Evolutionary conservation across 2,329 filamentous ascomycete genomes (phyloP).

Genomic region (Fusarium camptoceras): DNA sequence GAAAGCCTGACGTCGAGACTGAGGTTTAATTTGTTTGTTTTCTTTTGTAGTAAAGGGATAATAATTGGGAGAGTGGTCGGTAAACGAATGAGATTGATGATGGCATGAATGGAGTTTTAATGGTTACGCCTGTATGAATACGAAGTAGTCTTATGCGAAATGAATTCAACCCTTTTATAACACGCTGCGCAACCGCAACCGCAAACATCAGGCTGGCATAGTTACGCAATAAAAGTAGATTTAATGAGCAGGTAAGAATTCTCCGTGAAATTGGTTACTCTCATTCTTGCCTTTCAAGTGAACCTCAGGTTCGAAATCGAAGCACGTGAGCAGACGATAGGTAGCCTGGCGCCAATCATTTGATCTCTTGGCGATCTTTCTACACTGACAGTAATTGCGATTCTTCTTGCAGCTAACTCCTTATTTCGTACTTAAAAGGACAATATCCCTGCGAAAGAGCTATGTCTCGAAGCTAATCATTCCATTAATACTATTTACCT

Average conservation of each 20-base stretch:
- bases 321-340: conserved; percentile 23
- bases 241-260: background rate
- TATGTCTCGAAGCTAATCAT: fast-evolving
- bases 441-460: background rate
- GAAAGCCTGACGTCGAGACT: conserved; percentile 90
- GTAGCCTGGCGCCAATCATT: background rate
- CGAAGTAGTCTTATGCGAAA: conserved; percentile 17
- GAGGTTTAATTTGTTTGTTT: conserved; percentile 61
- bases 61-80: background rate
- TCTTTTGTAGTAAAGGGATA: conserved; percentile 2
- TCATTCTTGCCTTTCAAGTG: background rate
- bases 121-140: conserved; percentile 32
- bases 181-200: background rate
- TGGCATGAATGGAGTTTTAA: conserved; percentile 28
- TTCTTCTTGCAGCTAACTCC: background rate
- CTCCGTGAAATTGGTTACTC: background rate
- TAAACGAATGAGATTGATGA: conserved; percentile 33
- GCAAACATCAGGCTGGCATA: background rate
- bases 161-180: background rate
- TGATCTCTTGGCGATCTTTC: background rate
- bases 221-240: background rate
- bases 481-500: background rate
- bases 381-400: background rate
- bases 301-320: background rate
- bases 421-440: background rate